These are phyloP conservation scores for Sugiyamaella japonica DNA, from an alignment of 1,139 yeast genomes.

Conservation along the genomic window DNA sequence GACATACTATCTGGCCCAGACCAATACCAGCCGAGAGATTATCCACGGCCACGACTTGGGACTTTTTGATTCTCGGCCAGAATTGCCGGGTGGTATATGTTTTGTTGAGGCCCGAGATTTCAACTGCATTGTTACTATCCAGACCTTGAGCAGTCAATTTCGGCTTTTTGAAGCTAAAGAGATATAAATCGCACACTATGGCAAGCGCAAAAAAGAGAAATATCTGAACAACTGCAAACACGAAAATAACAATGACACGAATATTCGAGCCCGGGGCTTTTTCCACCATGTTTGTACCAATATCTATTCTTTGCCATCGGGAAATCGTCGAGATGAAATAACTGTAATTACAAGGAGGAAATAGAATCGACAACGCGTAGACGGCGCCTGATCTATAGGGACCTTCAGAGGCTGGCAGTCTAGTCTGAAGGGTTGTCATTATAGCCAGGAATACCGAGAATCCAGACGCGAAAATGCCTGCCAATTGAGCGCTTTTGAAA, in stretches of 20 bases:
- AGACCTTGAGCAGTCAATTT: slow-evolving; percentile 18
- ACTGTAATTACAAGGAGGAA: slow-evolving; percentile 42
- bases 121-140: slow-evolving; percentile 27
- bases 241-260: slow-evolving; percentile 35
- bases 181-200: slow-evolving; percentile 29
- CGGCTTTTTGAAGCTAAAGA: slow-evolving; percentile 32
- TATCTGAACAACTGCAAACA: slow-evolving; percentile 38
- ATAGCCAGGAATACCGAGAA: slow-evolving; percentile 39
- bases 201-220: slow-evolving; percentile 34
- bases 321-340: slow-evolving; percentile 37
- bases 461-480: slow-evolving; percentile 42
- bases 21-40: slow-evolving; percentile 33
- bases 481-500: slow-evolving; percentile 39
- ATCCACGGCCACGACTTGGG: slow-evolving; percentile 38
- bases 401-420: slow-evolving; percentile 32
- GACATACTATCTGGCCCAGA: slow-evolving; percentile 39
- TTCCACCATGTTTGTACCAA: slow-evolving; percentile 32
- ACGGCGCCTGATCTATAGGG: slow-evolving; percentile 33
- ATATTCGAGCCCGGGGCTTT: slow-evolving; percentile 35
- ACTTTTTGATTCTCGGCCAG: slow-evolving; percentile 19
- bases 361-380: slow-evolving; percentile 37
- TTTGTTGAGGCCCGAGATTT: slow-evolving; percentile 31
- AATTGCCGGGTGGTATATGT: slow-evolving; percentile 24
- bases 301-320: slow-evolving; percentile 32
- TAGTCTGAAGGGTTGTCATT: slow-evolving; percentile 37